Percentiles rank a stretch among this genome's conserved stretches.
These are phyloP conservation scores for Phytophthora idaei DNA, from an alignment of 352 stramenopile species.

Conservation along the genomic window DNA sequence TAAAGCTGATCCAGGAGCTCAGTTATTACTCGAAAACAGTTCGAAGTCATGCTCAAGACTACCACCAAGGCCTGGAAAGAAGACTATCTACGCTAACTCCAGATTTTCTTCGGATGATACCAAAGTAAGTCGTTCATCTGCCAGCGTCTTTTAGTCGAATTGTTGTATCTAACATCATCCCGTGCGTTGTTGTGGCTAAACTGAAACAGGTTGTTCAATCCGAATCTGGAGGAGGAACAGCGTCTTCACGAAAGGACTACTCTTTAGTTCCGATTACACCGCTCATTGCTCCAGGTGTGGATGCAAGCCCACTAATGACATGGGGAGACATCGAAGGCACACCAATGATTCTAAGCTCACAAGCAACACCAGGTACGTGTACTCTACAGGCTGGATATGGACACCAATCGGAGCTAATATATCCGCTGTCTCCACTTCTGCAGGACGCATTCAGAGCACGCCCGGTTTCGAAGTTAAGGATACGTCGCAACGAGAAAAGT, in stretches of 20 bases:
- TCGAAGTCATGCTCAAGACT: slow-evolving; percentile 27
- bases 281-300: slow-evolving; percentile 67
- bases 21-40: slow-evolving; percentile 56
- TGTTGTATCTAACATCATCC: neutral
- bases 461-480: slow-evolving; percentile 74
- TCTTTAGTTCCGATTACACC: slow-evolving; percentile 83
- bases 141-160: neutral
- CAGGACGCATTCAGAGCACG: slow-evolving; percentile 48
- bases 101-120: slow-evolving; percentile 48
- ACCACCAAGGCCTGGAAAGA: slow-evolving; percentile 40
- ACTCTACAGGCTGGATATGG: neutral
- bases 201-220: slow-evolving; percentile 4
- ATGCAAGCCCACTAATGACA: slow-evolving; percentile 83
- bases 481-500: slow-evolving; percentile 61
- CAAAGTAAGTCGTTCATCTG: slow-evolving; percentile 24
- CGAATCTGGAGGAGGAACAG: neutral
- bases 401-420: neutral
- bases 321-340: slow-evolving; percentile 88
- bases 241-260: slow-evolving; percentile 34
- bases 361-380: slow-evolving; percentile 46
- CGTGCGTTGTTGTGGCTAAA: neutral
- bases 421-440: slow-evolving; percentile 7
- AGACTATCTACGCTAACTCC: slow-evolving; percentile 79
- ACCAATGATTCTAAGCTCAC: slow-evolving; percentile 57
- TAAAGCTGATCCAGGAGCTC: slow-evolving; percentile 7